These are phyloP conservation scores for Scytalidium lignicola DNA, from an alignment of 2,329 filamentous ascomycete genomes.

Conservation along the genomic window DNA sequence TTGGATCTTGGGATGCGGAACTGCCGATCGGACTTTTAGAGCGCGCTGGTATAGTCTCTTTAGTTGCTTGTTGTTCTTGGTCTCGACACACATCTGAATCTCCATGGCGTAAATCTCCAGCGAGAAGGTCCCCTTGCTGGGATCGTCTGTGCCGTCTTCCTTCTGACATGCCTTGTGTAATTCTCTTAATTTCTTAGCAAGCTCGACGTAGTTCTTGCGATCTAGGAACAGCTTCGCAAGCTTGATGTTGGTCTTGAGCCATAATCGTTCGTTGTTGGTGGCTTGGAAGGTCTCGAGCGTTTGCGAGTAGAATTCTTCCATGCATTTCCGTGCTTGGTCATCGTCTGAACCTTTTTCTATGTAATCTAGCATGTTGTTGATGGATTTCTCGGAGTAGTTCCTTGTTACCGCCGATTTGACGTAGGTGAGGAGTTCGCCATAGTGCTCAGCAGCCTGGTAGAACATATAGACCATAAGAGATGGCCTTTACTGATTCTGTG, in stretches of 20 bases:
- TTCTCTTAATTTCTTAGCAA: slow-evolving; percentile 80
- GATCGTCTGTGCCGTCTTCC: slow-evolving; percentile 82
- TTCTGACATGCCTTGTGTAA: slow-evolving; percentile 84
- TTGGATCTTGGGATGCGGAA: slow-evolving; percentile 98
- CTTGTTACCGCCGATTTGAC: slow-evolving; percentile 95
- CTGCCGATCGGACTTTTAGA: slow-evolving; percentile 88
- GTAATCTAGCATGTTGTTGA: slow-evolving; percentile 98
- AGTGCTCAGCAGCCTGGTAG: slow-evolving; percentile 90
- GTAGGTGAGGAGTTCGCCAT: slow-evolving; percentile 91
- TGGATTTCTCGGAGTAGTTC: slow-evolving; percentile 98
- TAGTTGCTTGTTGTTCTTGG: slow-evolving; percentile 93
- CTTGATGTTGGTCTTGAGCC: slow-evolving; percentile 98
- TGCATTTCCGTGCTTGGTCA: slow-evolving; percentile 68
- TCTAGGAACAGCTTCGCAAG: slow-evolving; percentile 87
- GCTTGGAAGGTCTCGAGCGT: slow-evolving; percentile 93
- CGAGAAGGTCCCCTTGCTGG: slow-evolving; percentile 92
- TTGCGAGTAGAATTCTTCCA: slow-evolving; percentile 92
- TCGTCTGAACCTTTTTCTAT: slow-evolving; percentile 85
- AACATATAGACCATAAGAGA: too few species aligned
- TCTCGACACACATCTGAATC: slow-evolving; percentile 98
- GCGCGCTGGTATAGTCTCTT: slow-evolving; percentile 90
- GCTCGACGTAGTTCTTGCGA: slow-evolving; percentile 76
- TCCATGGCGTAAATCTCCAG: slow-evolving; percentile 95
- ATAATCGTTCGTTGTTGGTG: slow-evolving; percentile 94
- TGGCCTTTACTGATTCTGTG: too few species aligned